Evolutionary conservation across 192 early-diverging fungal genomes (phyloP).

Genomic region (Hyaloraphidium curvatum): DNA sequence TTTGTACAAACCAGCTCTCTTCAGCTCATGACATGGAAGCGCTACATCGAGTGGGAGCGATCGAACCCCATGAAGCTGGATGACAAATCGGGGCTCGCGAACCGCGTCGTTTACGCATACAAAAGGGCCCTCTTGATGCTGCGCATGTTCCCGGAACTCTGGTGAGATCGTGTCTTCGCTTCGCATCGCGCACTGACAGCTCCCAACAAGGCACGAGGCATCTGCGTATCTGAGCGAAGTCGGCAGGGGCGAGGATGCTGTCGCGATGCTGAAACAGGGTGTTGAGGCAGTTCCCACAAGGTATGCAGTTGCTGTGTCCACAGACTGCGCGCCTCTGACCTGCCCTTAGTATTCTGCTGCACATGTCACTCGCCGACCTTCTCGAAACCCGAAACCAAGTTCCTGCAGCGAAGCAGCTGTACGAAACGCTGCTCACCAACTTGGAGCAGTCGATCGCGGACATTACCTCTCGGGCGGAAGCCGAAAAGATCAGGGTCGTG

Average conservation of each 20-base stretch:
- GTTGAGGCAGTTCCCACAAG: constrained; percentile 50
- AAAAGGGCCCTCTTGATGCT: constrained; percentile 66
- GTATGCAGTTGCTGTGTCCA: constrained; percentile 13
- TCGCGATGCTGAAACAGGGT: constrained; percentile 38
- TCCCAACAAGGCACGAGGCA: constrained; percentile 24
- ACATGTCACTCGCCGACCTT: constrained; percentile 24
- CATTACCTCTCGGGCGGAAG: constrained; percentile 8
- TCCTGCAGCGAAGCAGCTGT: constrained; percentile 15
- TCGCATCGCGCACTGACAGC: background rate
- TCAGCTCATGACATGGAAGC: constrained; percentile 58
- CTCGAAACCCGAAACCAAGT: constrained; percentile 21
- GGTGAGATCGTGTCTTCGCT: constrained; percentile 26
- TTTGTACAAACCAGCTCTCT: background rate
- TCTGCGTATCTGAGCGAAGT: constrained; percentile 33
- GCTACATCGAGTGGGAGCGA: constrained; percentile 78
- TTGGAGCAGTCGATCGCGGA: constrained; percentile 10
- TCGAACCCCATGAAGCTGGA: constrained; percentile 67
- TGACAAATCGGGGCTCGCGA: constrained; percentile 29
- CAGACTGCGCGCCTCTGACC: constrained; percentile 3
- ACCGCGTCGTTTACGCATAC: constrained; percentile 68
- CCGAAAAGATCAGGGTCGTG: background rate
- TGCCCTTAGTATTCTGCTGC: constrained; percentile 21
- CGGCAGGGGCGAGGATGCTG: constrained; percentile 36
- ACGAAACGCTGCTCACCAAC: constrained; percentile 20
- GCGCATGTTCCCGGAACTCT: constrained; percentile 74